Percentiles rank a stretch among this genome's conserved stretches.
Evolutionary conservation across 345 rosid genomes (phyloP).

Genomic region (Reutealis trisperma): DNA sequence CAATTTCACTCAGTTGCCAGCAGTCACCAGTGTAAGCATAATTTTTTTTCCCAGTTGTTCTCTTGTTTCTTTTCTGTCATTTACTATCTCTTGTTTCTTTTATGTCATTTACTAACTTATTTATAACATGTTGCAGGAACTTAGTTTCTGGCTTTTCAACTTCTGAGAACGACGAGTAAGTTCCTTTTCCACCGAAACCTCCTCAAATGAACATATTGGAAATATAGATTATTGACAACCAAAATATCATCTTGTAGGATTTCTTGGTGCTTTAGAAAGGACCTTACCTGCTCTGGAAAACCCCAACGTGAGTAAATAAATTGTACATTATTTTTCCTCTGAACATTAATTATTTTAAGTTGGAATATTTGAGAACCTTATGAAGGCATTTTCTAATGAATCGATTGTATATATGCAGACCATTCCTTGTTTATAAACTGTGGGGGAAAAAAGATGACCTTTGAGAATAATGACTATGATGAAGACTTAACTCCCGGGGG

Average conservation of each 20-base stretch:
- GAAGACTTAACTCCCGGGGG: conserved; percentile 50
- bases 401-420: conserved; percentile 38
- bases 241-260: conserved; percentile 11
- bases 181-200: not conserved
- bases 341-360: not conserved
- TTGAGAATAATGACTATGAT: conserved; percentile 40
- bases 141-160: conserved; percentile 56
- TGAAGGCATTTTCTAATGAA: not conserved
- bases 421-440: conserved; percentile 76
- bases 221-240: not conserved
- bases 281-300: conserved; percentile 55
- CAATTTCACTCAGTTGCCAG: conserved; percentile 43
- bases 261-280: conserved; percentile 60
- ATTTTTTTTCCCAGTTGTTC: not conserved
- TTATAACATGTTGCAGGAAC: conserved; percentile 48
- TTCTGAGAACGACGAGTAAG: conserved; percentile 56
- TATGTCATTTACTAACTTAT: conserved; percentile 13
- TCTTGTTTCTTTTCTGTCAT: too few relatives aligned
- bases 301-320: conserved; percentile 45
- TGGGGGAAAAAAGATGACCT: conserved; percentile 43
- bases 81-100: not conserved
- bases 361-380: not conserved
- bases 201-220: too few relatives aligned
- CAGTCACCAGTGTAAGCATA: conserved; percentile 48
- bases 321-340: not conserved